Evolutionary conservation across 2,329 filamentous ascomycete species (phyloP).

Genomic region (Dactylellina cionopaga): DNA sequence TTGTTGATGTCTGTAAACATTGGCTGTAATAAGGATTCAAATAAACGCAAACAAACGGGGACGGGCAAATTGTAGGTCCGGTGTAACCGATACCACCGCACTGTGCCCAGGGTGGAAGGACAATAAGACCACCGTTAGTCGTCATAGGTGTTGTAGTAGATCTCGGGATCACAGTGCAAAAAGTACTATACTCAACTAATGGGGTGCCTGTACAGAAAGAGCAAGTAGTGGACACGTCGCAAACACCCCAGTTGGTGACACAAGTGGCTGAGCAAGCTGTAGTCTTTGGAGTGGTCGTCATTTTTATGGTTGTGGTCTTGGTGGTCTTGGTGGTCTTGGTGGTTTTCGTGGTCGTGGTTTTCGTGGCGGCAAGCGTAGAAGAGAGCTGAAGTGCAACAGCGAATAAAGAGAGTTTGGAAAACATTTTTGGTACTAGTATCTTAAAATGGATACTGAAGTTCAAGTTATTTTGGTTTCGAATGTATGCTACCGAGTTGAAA

Average conservation of each 20-base stretch:
- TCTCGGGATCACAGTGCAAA: constrained; percentile 4
- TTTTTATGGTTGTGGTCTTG: neutral
- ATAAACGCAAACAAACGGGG: neutral
- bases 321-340: neutral
- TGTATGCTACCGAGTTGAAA: neutral
- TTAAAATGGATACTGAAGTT: constrained; percentile 6
- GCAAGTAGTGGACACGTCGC: constrained; percentile 1
- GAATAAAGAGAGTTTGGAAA: constrained; percentile 9
- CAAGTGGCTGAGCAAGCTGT: constrained; percentile 2
- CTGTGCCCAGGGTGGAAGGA: constrained; percentile 34
- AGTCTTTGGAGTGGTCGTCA: neutral
- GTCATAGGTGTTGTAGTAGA: constrained; percentile 6
- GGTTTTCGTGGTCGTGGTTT: constrained; percentile 3
- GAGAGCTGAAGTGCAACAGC: constrained; percentile 1
- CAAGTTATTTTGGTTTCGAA: neutral
- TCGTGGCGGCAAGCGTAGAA: neutral
- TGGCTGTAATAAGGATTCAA: constrained; percentile 6
- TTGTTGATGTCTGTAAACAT: constrained; percentile 1
- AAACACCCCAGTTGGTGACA: neutral
- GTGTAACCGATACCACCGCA: constrained; percentile 30
- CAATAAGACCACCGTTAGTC: neutral
- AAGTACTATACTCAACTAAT: neutral
- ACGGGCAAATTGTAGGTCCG: constrained; percentile 10
- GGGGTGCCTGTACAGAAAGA: constrained; percentile 1
- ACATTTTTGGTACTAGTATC: constrained; percentile 5